Conservation (phyloP, 352 stramenopile species). For the Pythium apleroticum region DNA sequence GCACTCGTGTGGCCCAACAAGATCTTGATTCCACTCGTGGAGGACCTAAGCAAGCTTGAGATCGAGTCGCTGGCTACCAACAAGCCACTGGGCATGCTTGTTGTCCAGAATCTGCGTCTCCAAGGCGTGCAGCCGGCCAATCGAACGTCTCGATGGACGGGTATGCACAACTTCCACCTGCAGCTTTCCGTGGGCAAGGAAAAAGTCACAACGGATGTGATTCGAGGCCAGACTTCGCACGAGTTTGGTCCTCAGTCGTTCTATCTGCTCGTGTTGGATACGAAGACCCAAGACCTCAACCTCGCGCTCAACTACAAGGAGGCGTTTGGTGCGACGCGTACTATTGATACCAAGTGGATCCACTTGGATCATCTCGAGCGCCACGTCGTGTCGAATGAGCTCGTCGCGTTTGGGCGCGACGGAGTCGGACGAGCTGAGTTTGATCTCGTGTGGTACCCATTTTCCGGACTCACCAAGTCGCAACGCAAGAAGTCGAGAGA, state of each 20-base stretch:
- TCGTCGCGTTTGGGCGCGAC: constrained; percentile 38
- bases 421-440: constrained; percentile 39
- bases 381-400: constrained; percentile 31
- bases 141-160: constrained; percentile 35
- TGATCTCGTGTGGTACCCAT: constrained; percentile 45
- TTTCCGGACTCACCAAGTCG: constrained; percentile 27
- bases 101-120: constrained; percentile 35
- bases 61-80: constrained; percentile 41
- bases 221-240: constrained; percentile 29
- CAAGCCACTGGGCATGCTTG: constrained; percentile 42
- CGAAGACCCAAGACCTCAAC: constrained; percentile 44
- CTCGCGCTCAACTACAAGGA: constrained; percentile 43
- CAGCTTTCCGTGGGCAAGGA: constrained; percentile 37
- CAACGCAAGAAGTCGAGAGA: constrained; percentile 29
- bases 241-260: constrained; percentile 32
- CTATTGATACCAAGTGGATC: constrained; percentile 50
- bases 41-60: constrained; percentile 47
- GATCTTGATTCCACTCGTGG: constrained; percentile 42
- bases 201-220: constrained; percentile 25
- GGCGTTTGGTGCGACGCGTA: constrained; percentile 28
- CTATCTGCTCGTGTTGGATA: constrained; percentile 38
- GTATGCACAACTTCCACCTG: constrained; percentile 35
- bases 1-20: constrained; percentile 46
- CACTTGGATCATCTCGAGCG: constrained; percentile 40
- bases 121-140: constrained; percentile 31